Percentiles rank a stretch among this genome's conserved stretches.
Conservation (phyloP, 2,329 filamentous ascomycete species). For the Penicillium sp. region DNA sequence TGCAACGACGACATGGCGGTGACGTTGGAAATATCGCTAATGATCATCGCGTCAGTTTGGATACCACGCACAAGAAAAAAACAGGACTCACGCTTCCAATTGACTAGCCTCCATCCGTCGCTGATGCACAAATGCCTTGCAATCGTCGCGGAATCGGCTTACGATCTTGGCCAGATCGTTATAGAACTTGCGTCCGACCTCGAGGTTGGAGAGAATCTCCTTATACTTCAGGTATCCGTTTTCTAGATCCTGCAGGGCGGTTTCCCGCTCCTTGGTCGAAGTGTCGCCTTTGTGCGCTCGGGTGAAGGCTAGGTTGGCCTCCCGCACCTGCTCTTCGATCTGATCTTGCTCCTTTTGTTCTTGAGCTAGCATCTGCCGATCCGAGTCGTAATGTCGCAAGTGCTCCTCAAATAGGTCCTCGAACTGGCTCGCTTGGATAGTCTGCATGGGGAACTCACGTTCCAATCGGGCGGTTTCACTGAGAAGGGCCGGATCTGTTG, state of each 20-base stretch:
- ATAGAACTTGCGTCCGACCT: conserved; percentile 92
- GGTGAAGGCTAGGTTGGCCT: conserved; percentile 77
- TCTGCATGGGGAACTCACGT: conserved; percentile 78
- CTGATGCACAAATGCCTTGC: conserved; percentile 74
- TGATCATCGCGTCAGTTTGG: conserved; percentile 5
- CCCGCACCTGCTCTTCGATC: conserved; percentile 66
- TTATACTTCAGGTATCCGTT: conserved; percentile 95
- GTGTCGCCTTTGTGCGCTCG: conserved; percentile 68
- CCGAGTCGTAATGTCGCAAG: conserved; percentile 76
- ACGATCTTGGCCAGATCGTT: conserved; percentile 92
- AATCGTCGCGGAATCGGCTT: conserved; percentile 78
- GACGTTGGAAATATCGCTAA: conserved; percentile 56
- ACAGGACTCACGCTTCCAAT: conserved; percentile 66
- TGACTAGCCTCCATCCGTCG: conserved; percentile 77
- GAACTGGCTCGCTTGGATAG: conserved; percentile 84
- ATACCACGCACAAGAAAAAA: not conserved
- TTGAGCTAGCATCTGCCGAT: conserved; percentile 68
- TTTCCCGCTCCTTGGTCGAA: conserved; percentile 72
- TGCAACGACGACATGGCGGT: conserved; percentile 59
- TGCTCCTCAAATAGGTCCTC: conserved; percentile 86
- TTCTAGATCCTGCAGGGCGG: conserved; percentile 82
- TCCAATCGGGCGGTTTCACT: conserved; percentile 82
- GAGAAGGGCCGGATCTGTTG: conserved; percentile 69
- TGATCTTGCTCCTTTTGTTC: conserved; percentile 77
- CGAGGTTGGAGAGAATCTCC: conserved; percentile 88